Evolutionary conservation across 176 grass and related monocot species (phyloP), one percentile per base, ranked within the genome.

Genomic region (sorghum (Sorghum bicolor)): DNA sequence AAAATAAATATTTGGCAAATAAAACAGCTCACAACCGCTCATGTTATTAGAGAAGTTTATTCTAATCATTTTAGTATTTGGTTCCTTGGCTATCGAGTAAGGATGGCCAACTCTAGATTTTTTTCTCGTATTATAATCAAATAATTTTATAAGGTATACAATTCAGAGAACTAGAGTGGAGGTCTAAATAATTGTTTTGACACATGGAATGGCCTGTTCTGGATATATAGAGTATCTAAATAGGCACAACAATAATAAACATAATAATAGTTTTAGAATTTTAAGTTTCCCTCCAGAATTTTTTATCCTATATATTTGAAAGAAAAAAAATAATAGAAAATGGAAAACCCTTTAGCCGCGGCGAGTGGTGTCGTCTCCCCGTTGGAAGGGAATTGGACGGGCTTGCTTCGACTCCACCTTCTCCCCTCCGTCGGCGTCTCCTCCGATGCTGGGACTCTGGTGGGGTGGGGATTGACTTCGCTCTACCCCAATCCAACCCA

Each of bases 261-360:
- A 62, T 14, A 80, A 50, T 29, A 10, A 10, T 67, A 75, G 14
- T 31, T 30, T 30, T 48, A 48, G 25, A 48, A 73, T 9, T 50
- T 50, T 37, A 19, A 53, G 41, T 66, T 75, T 84, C 82, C 71
- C 71, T 84, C 60, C 71, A 36, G 30, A 75, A 65, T 50, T 52
- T 50, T 4, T 83, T 72, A 12, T 74, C 15, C 28, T 30, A 30
- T 44, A 50, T 36, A 16, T 28, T 83, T 17, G 0, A 4, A 48
- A 22, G 16, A 32, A 44, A 41, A 45, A 12, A 33, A 1, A 44
- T 6, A 62, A 44, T 25, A 13, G 16, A 19, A 77, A 76, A n/a
- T 57, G 43, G 30, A 55, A 75, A 75, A 2, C 72, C 72, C 28
- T 12, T 53, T 11, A 31, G 4, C 16, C 47, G 29, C 30, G 72